Evolutionary conservation across 2,329 filamentous ascomycete genomes (phyloP), one percentile per base, ranked within the genome.

Genomic region (Pseudogymnoascus sp.): DNA sequence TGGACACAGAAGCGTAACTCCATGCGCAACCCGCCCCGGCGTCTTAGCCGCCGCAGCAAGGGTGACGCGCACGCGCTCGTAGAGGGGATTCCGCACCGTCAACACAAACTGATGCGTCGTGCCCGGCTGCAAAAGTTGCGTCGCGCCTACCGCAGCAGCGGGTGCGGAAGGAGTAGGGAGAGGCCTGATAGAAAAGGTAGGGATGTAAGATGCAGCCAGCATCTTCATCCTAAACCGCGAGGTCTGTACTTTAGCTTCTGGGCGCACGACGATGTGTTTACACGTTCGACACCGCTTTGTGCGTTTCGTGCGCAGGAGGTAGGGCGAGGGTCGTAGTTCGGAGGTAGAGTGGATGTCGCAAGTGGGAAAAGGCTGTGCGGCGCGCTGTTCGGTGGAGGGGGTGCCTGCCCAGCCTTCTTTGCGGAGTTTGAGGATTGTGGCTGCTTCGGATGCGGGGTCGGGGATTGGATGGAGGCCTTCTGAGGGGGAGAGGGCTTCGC

Each of bases 231-330:
- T 90, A 82, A 95, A 97, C 31, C 93, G 88, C 5, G 90, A 95
- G 62, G 89, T 93, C 57, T 86, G 86, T 34, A 96, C 87, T 75
- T 97, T 99, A 65, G 87, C 85, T 76, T 99, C 95, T 12, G 93
- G 95, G 74, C 96, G 96, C 66, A 91, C 90, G 69, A 99, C 88
- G 73, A 97, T 97, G 77, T 97, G 93, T 11, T 95, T 88, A 77
- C 95, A 99, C 10, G 88, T 84, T 61, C 91, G 89, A 75, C 95
- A 99, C 54, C 95, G 90, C 77, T 97, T 97, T 18, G 91, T 92
- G 39, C 93, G 89, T 73, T 97, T 97, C 0, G 93, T 96, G 64
- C 91, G 88, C 12, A 99, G 84, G 1, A 96, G 83, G 14, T 90
- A 88, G 0, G 93, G 88, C 12, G 93, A 83, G 0, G 95, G 95